Evolutionary conservation across 2,329 filamentous ascomycete genomes (phyloP).

Genomic region (Cercospora janseana): DNA sequence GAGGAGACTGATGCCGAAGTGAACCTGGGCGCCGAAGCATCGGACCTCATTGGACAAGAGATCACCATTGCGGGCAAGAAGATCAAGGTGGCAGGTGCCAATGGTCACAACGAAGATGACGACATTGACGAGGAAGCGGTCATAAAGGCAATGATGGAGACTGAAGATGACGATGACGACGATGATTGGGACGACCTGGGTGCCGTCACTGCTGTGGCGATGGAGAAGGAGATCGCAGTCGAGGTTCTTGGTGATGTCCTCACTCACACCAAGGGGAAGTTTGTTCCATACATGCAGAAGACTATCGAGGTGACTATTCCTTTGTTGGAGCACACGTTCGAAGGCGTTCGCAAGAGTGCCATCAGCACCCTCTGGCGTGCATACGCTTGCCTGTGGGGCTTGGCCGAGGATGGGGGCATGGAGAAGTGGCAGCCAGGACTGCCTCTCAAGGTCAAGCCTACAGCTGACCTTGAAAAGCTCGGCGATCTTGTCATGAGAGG

Average conservation of each 20-base stretch:
- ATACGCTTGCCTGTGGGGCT: slow-evolving; percentile 84
- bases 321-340: slow-evolving; percentile 83
- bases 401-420: slow-evolving; percentile 76
- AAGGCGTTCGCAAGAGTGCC: slow-evolving; percentile 89
- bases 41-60: slow-evolving; percentile 71
- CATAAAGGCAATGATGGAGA: slow-evolving; percentile 48
- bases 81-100: slow-evolving; percentile 70
- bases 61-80: slow-evolving; percentile 80
- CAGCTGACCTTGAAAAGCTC: slow-evolving; percentile 76
- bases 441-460: slow-evolving; percentile 76
- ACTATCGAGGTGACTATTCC: slow-evolving; percentile 78
- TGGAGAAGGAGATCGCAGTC: slow-evolving; percentile 96
- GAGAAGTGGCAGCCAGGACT: slow-evolving; percentile 86
- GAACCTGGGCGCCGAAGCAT: slow-evolving; percentile 69
- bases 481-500: slow-evolving; percentile 81
- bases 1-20: slow-evolving; percentile 81
- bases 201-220: slow-evolving; percentile 81
- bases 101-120: slow-evolving; percentile 48
- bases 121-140: slow-evolving; percentile 61
- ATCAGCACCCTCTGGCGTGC: slow-evolving; percentile 90
- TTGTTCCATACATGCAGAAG: slow-evolving; percentile 82
- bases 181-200: slow-evolving; percentile 81
- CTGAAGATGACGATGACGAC: slow-evolving; percentile 64
- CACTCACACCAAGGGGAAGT: slow-evolving; percentile 76
- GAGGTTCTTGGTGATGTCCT: slow-evolving; percentile 94